Evolutionary conservation across 441 rosid species (phyloP).

Genomic region (Cnidoscolus chayamansa): DNA sequence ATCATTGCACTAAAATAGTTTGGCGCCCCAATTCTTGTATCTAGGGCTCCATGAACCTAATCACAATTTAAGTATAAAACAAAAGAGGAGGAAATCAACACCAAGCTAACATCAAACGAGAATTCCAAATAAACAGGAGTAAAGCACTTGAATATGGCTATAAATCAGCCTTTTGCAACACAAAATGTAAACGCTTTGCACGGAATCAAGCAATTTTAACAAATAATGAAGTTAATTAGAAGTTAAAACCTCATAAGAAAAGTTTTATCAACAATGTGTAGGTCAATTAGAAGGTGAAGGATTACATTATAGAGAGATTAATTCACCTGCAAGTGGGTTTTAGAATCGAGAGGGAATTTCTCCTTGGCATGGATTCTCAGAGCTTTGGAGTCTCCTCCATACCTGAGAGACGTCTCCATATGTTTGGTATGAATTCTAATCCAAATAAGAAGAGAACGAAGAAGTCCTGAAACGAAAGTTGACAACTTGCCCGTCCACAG

Average conservation of each 20-base stretch:
- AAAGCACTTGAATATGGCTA: not conserved
- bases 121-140: not conserved
- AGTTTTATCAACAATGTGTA: not conserved
- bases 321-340: constrained; percentile 70
- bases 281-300: not conserved
- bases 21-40: constrained; percentile 64
- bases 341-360: constrained; percentile 58
- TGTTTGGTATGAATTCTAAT: not conserved
- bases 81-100: not conserved
- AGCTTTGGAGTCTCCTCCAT: constrained; percentile 56
- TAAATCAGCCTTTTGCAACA: not conserved
- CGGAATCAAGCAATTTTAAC: not conserved
- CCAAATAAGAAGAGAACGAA: not conserved
- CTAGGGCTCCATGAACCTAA: constrained; percentile 92
- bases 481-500: too few species aligned
- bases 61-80: constrained; percentile 1
- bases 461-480: too few species aligned
- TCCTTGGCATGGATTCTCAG: constrained; percentile 86
- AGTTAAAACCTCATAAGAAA: not conserved
- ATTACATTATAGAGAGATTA: not conserved
- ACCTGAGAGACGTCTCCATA: constrained; percentile 90
- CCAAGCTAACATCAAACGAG: not conserved
- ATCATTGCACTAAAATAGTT: constrained; percentile 57
- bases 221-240: not conserved
- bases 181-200: not conserved